These are phyloP conservation scores for Pyricularia pennisetigena DNA, from an alignment of 2,329 filamentous ascomycete genomes.

Conservation along the genomic window DNA sequence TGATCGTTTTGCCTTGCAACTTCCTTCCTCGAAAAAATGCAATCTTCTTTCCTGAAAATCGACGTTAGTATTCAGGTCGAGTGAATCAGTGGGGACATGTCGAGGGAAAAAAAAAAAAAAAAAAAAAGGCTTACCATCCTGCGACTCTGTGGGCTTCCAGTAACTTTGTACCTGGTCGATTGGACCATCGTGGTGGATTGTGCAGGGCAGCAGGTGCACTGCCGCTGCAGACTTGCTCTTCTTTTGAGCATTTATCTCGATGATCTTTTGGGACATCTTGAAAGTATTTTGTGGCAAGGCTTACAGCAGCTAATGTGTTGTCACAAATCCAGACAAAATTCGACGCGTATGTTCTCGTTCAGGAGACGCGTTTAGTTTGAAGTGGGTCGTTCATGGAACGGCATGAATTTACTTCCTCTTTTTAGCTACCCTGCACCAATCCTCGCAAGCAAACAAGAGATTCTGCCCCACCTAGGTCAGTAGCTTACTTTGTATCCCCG, in stretches of 20 bases:
- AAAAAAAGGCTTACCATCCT: slow-evolving; percentile 12
- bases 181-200: slow-evolving; percentile 68
- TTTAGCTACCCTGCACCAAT: too few species aligned
- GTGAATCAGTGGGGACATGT: not conserved
- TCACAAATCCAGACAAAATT: not conserved
- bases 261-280: slow-evolving; percentile 31
- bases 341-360: not conserved
- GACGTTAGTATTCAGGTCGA: too few species aligned
- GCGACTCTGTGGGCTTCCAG: slow-evolving; percentile 49
- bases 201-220: slow-evolving; percentile 70
- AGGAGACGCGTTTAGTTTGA: not conserved
- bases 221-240: slow-evolving; percentile 28
- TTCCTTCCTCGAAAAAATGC: slow-evolving; percentile 75
- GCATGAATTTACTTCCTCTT: too few species aligned
- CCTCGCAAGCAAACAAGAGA: too few species aligned
- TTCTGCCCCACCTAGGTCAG: too few species aligned
- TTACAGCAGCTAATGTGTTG: not conserved
- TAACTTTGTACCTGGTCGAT: slow-evolving; percentile 54
- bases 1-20: slow-evolving; percentile 56
- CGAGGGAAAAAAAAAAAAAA: not conserved
- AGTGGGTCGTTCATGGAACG: not conserved
- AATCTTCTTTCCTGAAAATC: slow-evolving; percentile 26
- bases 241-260: slow-evolving; percentile 23
- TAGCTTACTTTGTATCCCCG: too few species aligned
- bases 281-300: not conserved